Evolutionary conservation across 768 basidiomycete species (phyloP).

Genomic region (Strobilomyces echinocephalus): DNA sequence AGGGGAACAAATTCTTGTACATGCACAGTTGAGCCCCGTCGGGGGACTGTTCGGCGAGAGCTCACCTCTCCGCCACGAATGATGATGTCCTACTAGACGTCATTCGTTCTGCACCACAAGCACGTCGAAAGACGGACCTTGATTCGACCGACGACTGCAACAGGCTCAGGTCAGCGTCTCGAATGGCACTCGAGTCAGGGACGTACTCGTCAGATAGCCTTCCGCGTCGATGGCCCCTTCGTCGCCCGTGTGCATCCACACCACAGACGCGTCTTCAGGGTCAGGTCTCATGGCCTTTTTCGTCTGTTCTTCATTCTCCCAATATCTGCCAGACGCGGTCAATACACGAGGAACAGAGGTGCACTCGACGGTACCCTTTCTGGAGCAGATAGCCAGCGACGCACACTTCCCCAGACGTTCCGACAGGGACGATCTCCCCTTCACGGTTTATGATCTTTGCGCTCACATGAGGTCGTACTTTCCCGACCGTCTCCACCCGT

Average conservation of each 20-base stretch:
- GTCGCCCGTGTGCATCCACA: conserved; percentile 87
- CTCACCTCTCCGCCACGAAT: conserved; percentile 85
- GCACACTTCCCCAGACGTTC: conserved; percentile 67
- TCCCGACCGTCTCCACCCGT: conserved; percentile 80
- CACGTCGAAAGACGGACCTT: conserved; percentile 44
- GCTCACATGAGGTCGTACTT: conserved; percentile 68
- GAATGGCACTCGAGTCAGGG: neutral
- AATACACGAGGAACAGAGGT: neutral
- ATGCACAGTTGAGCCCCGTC: neutral
- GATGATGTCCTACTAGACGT: conserved; percentile 59
- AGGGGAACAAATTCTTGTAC: conserved; percentile 72
- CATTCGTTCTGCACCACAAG: neutral
- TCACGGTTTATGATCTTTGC: conserved; percentile 60
- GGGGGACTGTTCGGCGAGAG: neutral
- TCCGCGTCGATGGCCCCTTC: conserved; percentile 78
- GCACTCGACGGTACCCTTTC: conserved; percentile 22
- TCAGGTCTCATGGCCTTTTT: conserved; percentile 41
- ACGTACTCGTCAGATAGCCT: conserved; percentile 69
- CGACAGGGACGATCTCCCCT: conserved; percentile 61
- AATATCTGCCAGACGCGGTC: conserved; percentile 52
- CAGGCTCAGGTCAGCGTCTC: neutral
- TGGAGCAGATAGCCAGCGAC: conserved; percentile 75
- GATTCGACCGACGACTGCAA: conserved; percentile 68
- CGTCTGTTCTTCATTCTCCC: conserved; percentile 47
- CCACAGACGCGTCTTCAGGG: conserved; percentile 44